Conservation (phyloP, 345 rosid genomes). For the Brassica juncea region DNA sequence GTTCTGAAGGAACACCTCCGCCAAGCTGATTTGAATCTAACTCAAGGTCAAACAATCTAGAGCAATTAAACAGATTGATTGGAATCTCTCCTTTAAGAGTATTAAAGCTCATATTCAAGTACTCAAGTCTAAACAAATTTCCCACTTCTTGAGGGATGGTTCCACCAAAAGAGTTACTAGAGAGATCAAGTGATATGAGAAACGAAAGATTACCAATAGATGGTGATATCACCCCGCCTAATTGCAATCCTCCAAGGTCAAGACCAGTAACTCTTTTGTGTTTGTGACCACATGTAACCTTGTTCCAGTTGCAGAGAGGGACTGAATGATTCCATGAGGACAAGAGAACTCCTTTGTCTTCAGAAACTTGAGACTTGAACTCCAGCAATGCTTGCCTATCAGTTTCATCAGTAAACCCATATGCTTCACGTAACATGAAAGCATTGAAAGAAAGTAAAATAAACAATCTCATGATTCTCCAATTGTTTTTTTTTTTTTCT, state of each 20-base stretch:
- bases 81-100: neutral
- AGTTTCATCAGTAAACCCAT: neutral
- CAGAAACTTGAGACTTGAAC: slow-evolving; percentile 23
- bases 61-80: neutral
- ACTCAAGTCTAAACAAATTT: slow-evolving; percentile 9
- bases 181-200: slow-evolving; percentile 9
- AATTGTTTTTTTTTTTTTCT: neutral
- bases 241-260: neutral
- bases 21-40: slow-evolving; percentile 7
- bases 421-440: slow-evolving; percentile 18
- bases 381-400: slow-evolving; percentile 27
- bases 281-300: slow-evolving; percentile 32
- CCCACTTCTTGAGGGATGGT: slow-evolving; percentile 23
- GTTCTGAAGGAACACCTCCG: slow-evolving; percentile 1
- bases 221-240: slow-evolving; percentile 35
- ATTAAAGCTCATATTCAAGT: neutral
- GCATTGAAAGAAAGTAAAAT: slow-evolving; percentile 11
- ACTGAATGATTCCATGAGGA: slow-evolving; percentile 41
- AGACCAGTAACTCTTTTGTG: slow-evolving; percentile 29
- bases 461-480: slow-evolving; percentile 4
- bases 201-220: slow-evolving; percentile 28
- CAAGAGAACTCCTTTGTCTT: slow-evolving; percentile 10
- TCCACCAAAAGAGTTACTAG: slow-evolving; percentile 11
- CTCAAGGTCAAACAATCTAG: neutral
- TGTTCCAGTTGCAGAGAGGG: slow-evolving; percentile 42